These are phyloP conservation scores for Trichoderma oligosporum DNA, from an alignment of 2,329 filamentous ascomycete genomes.

Conservation along the genomic window DNA sequence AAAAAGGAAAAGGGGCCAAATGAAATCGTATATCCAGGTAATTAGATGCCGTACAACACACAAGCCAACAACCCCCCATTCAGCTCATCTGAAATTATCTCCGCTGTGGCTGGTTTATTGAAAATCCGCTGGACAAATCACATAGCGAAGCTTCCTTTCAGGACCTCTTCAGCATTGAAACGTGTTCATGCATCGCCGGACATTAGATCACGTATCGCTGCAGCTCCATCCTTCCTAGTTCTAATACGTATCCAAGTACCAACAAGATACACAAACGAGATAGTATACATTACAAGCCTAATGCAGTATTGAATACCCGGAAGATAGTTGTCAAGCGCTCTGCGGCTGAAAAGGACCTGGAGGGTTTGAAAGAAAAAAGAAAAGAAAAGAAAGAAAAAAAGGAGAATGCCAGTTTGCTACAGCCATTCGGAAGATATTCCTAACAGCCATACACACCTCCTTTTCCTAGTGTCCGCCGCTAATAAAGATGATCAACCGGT, in stretches of 20 bases:
- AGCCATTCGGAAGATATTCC: constrained; percentile 11
- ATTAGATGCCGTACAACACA: background rate
- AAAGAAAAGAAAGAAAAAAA: background rate
- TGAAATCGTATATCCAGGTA: too few species aligned
- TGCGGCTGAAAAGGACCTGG: background rate
- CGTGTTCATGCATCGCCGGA: constrained; percentile 16
- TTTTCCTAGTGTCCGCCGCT: constrained; percentile 2
- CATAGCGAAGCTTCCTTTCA: background rate
- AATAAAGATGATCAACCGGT: background rate
- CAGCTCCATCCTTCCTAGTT: background rate
- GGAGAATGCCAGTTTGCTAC: background rate
- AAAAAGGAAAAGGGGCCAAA: too few species aligned
- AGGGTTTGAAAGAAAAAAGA: background rate
- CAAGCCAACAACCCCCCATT: background rate
- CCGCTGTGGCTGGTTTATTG: constrained; percentile 14
- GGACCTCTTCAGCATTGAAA: constrained; percentile 6
- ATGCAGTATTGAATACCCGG: background rate
- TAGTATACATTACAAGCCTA: background rate
- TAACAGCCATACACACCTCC: background rate
- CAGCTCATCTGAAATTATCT: background rate
- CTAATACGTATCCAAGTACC: background rate
- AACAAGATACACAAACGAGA: background rate
- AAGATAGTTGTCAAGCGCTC: background rate
- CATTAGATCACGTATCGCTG: constrained; percentile 6
- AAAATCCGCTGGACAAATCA: constrained; percentile 6